Evolutionary conservation across 768 basidiomycete species (phyloP).

Genomic region (Suillus americanus): DNA sequence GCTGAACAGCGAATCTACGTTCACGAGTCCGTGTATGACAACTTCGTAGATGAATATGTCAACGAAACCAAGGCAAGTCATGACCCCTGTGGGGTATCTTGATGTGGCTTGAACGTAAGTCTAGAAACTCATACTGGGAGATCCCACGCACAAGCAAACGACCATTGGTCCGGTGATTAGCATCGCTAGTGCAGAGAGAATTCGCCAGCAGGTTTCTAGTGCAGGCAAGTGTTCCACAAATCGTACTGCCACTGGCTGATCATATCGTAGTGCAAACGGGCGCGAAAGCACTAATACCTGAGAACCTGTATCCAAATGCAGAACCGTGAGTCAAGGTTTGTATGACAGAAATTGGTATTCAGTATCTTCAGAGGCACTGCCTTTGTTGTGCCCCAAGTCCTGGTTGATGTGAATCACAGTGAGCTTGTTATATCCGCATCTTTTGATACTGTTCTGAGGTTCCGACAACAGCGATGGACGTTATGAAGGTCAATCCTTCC

Average conservation of each 20-base stretch:
- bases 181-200: slow-evolving; percentile 78
- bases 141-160: slow-evolving; percentile 71
- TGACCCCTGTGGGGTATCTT: not conserved
- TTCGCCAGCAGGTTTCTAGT: slow-evolving; percentile 83
- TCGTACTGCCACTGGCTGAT: not conserved
- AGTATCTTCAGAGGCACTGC: slow-evolving; percentile 61
- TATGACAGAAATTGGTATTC: slow-evolving; percentile 6
- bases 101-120: not conserved
- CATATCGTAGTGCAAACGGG: slow-evolving; percentile 62
- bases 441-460: slow-evolving; percentile 9
- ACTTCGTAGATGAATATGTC: slow-evolving; percentile 73
- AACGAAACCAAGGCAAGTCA: slow-evolving; percentile 65
- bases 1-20: slow-evolving; percentile 82
- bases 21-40: slow-evolving; percentile 78
- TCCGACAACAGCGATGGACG: slow-evolving; percentile 68
- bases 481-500: slow-evolving; percentile 70
- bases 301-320: slow-evolving; percentile 64
- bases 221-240: slow-evolving; percentile 56
- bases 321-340: slow-evolving; percentile 48
- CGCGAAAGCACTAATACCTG: slow-evolving; percentile 73
- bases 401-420: slow-evolving; percentile 89
- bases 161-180: slow-evolving; percentile 94
- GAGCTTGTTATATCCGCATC: slow-evolving; percentile 31
- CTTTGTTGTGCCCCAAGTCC: slow-evolving; percentile 88
- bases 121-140: slow-evolving; percentile 82